These are phyloP conservation scores for Didymella exigua DNA, from an alignment of 2,329 filamentous ascomycete species.

Conservation along the genomic window DNA sequence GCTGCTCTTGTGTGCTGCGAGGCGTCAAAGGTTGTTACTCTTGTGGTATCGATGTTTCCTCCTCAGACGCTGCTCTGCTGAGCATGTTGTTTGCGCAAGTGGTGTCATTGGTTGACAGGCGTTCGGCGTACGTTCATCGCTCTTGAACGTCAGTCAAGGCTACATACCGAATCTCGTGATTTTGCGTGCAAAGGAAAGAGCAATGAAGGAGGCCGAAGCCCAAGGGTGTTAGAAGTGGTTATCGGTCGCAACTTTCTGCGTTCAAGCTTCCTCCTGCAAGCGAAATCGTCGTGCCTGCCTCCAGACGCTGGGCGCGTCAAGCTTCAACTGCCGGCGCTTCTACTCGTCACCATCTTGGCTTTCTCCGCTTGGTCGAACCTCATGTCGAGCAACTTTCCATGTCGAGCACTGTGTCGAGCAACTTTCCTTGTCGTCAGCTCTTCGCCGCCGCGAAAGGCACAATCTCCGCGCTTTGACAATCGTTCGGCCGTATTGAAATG, in stretches of 20 bases:
- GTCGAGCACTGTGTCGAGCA: too few species aligned
- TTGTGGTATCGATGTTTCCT: not conserved
- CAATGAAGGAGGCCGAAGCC: too few species aligned
- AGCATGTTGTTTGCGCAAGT: not conserved
- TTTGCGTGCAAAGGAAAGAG: not conserved
- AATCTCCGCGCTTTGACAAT: not conserved
- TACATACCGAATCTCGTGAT: not conserved
- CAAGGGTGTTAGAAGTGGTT: not conserved
- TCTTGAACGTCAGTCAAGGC: not conserved
- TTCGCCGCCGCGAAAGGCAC: not conserved
- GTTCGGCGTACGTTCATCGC: not conserved
- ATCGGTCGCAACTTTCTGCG: not conserved
- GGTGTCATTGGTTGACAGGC: not conserved
- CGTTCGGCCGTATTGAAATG: not conserved
- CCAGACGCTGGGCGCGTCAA: conserved; percentile 1
- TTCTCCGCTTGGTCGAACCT: not conserved
- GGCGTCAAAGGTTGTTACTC: too few species aligned
- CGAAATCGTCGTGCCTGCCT: not conserved
- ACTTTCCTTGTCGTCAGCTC: not conserved
- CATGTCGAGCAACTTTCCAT: not conserved
- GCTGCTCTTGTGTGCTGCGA: not conserved
- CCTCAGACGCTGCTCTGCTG: not conserved
- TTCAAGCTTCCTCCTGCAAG: not conserved
- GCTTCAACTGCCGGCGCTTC: conserved; percentile 7
- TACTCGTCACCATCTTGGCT: conserved; percentile 1